Evolutionary conservation across 495 filamentous ascomycete species (phyloP), one percentile per base, ranked within the genome.

Genomic region (Penicillium riverlandense): DNA sequence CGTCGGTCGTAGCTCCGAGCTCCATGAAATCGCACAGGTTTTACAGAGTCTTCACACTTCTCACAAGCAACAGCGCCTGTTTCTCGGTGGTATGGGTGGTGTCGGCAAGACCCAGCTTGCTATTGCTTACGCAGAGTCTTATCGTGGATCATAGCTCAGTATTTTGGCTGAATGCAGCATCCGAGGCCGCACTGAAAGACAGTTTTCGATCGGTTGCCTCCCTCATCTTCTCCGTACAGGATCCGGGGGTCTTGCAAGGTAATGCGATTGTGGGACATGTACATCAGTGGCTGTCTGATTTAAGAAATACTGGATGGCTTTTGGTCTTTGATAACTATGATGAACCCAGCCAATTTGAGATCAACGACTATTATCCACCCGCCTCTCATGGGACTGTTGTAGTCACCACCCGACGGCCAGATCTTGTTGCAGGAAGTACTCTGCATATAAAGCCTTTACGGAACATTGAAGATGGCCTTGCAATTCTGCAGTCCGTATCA

Each of bases 61-160:
- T 31, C 41, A 15, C 31, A 40, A 40, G 10, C 36, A 43, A 22
- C 46, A 9, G 29, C 36, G 40, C 10, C 31, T 49, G 7, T 0
- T 49, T 36, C 40, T 49, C n/a, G 41, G 29, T 5, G 46, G 46
- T 8, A 34, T 31, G 31, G 45, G 50, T 34, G 50, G 50, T 13
- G 32, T 49, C 6, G 50, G 50, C 35, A 53, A 53, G 30, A 49
- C 45, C 30, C 38, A 40, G 42, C 50, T 53, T 45, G 42, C 50
- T 8, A 48, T 53, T 8, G 38, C 50, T 7, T 46, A 43, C 30
- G 39, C 50, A 29, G 27, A 49, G 28, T 41, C 41, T 7, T 1
- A 5, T 2, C 1, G 12, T 32, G 33, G 1, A 45, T 45, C 32
- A 48, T 36, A 38, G 0, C 29, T 52, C 49, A 4, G 38, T 38